Base-by-base conservation (phyloP, 2,329 filamentous ascomycete species). In the Penicillium digitatum region DNA sequence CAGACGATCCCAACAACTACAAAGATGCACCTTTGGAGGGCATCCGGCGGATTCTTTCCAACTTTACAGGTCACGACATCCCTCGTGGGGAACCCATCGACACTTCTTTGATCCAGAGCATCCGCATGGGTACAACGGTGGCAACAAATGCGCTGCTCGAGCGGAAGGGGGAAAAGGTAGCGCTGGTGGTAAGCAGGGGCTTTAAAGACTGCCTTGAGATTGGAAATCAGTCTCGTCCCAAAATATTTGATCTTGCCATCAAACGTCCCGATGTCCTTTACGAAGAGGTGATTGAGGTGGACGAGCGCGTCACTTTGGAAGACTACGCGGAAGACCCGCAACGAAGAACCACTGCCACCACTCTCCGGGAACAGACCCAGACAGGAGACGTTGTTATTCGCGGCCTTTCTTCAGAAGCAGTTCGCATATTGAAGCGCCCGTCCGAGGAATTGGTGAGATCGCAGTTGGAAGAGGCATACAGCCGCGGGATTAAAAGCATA, bases 81-180 rank as follows among this genome's bases (percentile, higher is more conserved):
- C 89, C 89, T 3, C 85, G 91, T 45, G 90, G 90, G 26, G 79
- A 91, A 69, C 78, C 88, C 1, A 78, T 96, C 9, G 90, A 96
- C 71, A 96, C 91, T 1, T 83, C 85, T 18, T 77, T 86, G 67
- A 95, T 96, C 64, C 89, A 94, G 64, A 91, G 88, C 52, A 96
- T 96, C 70, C 87, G 92, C 45, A 96, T 96, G 92, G 92, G 92
- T 42, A 96, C 92, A 1, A 96, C 92, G 0, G 91, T 96, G 12
- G 92, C 92, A 10, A 96, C 92, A 0, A 96, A 96, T 72, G 92
- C 92, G 0, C 75, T 96, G 53, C 80, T 96, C 2, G 92, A 96
- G 73, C 81, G 92, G 55, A 96, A 96, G 73, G 92, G 92, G 45
- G 91, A 95, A 75, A 85, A 84, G 63, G 93, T 94, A 68, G 91